Evolutionary conservation across 208 protist genomes (phyloP), one percentile per base, ranked within the genome.

Genomic region (Endotrypanum monterogeii): DNA sequence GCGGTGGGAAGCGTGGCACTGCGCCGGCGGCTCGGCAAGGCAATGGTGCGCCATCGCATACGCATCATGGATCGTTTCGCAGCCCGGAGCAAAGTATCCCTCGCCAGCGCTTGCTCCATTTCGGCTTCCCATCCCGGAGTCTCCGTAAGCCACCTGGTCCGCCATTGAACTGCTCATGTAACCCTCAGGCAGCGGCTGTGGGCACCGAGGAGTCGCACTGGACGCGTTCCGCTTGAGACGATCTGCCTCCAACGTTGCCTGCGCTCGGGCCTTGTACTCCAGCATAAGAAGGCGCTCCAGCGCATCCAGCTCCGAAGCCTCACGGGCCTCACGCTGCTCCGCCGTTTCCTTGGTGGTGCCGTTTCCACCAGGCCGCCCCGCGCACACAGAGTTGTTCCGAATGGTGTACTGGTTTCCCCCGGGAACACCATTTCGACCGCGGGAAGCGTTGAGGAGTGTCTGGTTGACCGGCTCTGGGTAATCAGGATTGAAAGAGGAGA

Each of bases 201-300:
- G 82, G 20, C 85, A 78, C 25, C 67, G 76, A 1, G 73, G 76
- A 18, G 81, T 87, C 16, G 72, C 78, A 62, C 81, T 74, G 56
- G 84, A 58, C 1, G 79, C 73, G 28, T 70, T 73, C 25, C 69
- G 52, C 62, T 68, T 58, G 18, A 91, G 73, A 5, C 77, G 79
- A 48, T 95, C 83, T 56, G 85, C 83, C 48, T 95, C 92, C 70
- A 94, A 55, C 9, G 86, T 72, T 1, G 85, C 86, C 66, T 87
- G 84, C 52, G 91, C 89, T 28, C 92, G 89, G 1, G 90, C 85
- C 76, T 93, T 94, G 83, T 97, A 90, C 81, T 97, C 92, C n/a
- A 91, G 61, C 68, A 97, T 92, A 25, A 97, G 89, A 60, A 97
- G 84, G 12, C 90, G 85, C 82, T 97, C 90, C 56, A 97, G 89